Conservation (phyloP, 1,139 yeast genomes). For the Debaryomyces subglobosus region DNA sequence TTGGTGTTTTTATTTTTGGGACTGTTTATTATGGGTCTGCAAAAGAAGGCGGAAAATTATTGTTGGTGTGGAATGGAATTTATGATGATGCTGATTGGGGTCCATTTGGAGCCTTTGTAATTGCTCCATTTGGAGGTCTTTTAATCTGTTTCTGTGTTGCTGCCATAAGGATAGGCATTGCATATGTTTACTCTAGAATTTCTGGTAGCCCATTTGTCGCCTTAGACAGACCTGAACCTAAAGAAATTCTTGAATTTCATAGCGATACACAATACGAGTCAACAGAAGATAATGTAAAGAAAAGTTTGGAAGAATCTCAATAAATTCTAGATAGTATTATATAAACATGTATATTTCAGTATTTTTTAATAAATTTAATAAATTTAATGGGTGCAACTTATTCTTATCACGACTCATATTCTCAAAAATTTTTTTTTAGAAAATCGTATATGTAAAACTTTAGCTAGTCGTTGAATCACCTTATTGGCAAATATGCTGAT, state of each 20-base stretch:
- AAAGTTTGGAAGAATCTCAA: slow-evolving; percentile 1
- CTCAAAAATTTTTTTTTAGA: not conserved
- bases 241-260: slow-evolving; percentile 15
- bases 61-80: slow-evolving; percentile 75
- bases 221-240: slow-evolving; percentile 50
- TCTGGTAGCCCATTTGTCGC: slow-evolving; percentile 57
- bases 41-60: slow-evolving; percentile 72
- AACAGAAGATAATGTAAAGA: slow-evolving; percentile 12
- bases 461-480: not conserved
- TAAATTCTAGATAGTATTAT: not conserved
- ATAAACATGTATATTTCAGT: not conserved
- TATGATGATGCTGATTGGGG: slow-evolving; percentile 86
- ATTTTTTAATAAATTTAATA: not conserved
- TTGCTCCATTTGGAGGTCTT: slow-evolving; percentile 84
- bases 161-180: slow-evolving; percentile 48
- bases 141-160: slow-evolving; percentile 57
- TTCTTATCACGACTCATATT: not conserved
- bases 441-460: not conserved
- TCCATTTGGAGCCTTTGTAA: slow-evolving; percentile 91
- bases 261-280: slow-evolving; percentile 18
- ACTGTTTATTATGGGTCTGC: slow-evolving; percentile 74
- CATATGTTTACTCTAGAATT: slow-evolving; percentile 39
- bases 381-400: not conserved
- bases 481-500: not conserved
- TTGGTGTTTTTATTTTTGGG: slow-evolving; percentile 83